Percentiles rank a stretch among this genome's conserved stretches.
These are phyloP conservation scores for Verticillium nonalfalfae DNA, from an alignment of 2,329 filamentous ascomycete genomes.

Conservation along the genomic window DNA sequence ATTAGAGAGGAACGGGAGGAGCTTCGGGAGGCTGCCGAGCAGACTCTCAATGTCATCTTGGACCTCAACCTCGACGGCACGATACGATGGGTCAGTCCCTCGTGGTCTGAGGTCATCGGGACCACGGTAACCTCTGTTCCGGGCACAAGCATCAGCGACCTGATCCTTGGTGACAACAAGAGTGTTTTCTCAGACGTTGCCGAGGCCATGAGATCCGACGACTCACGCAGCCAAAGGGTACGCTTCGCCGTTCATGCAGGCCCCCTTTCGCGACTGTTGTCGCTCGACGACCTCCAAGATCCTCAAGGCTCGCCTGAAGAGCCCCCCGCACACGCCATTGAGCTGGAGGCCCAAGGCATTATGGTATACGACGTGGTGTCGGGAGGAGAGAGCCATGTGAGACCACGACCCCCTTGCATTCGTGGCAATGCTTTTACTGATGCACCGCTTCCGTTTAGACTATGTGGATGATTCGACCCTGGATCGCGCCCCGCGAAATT, in stretches of 20 bases:
- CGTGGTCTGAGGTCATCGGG: conserved; percentile 90
- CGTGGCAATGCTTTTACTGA: not conserved
- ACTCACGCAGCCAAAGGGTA: conserved; percentile 86
- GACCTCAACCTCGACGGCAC: conserved; percentile 86
- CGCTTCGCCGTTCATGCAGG: conserved; percentile 71
- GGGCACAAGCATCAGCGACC: conserved; percentile 70
- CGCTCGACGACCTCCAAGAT: conserved; percentile 32
- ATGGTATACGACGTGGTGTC: conserved; percentile 92
- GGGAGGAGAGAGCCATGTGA: conserved; percentile 83
- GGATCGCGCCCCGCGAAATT: conserved; percentile 80
- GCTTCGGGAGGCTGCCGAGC: conserved; percentile 89
- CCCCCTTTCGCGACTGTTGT: conserved; percentile 58
- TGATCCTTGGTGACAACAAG: conserved; percentile 73
- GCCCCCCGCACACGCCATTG: conserved; percentile 49
- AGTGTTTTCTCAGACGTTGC: conserved; percentile 76
- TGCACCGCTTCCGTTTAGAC: conserved; percentile 47
- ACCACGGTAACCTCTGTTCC: conserved; percentile 66
- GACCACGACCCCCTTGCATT: conserved; percentile 24
- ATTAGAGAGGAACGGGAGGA: conserved; percentile 92
- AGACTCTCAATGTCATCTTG: conserved; percentile 93
- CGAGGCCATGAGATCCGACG: conserved; percentile 85
- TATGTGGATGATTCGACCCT: conserved; percentile 99
- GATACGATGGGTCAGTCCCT: conserved; percentile 93
- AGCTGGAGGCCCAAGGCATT: conserved; percentile 93
- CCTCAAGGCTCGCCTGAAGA: conserved; percentile 20